These are phyloP conservation scores for Alternaria postmessia DNA, from an alignment of 2,329 filamentous ascomycete species.

Conservation along the genomic window DNA sequence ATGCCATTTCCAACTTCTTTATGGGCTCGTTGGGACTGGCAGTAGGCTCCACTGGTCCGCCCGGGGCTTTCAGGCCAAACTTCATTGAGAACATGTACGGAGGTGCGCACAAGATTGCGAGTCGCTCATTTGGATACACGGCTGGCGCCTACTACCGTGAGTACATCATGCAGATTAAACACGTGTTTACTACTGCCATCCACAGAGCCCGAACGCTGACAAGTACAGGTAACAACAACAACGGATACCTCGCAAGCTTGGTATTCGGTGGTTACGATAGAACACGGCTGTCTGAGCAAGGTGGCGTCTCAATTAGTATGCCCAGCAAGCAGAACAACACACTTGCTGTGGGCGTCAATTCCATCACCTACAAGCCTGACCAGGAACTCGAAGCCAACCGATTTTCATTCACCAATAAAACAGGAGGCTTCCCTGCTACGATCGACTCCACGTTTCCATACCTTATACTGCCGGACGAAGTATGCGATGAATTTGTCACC, in stretches of 20 bases:
- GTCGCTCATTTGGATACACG: constrained; percentile 44
- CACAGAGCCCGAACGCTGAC: not conserved
- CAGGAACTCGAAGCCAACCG: constrained; percentile 16
- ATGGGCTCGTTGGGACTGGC: constrained; percentile 45
- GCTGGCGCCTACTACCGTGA: constrained; percentile 49
- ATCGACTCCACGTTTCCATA: constrained; percentile 53
- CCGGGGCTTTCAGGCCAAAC: constrained; percentile 17
- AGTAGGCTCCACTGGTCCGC: constrained; percentile 15
- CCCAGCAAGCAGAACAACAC: constrained; percentile 29
- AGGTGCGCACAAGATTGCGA: constrained; percentile 25
- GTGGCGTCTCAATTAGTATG: constrained; percentile 31
- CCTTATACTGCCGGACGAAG: constrained; percentile 37
- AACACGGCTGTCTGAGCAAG: constrained; percentile 36
- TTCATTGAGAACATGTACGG: constrained; percentile 34
- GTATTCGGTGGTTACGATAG: constrained; percentile 54
- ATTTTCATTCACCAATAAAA: constrained; percentile 14
- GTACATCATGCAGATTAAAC: constrained; percentile 17
- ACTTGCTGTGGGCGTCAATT: constrained; percentile 37
- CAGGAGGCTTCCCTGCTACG: constrained; percentile 32
- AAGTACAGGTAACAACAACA: constrained; percentile 35
- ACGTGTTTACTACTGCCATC: not conserved
- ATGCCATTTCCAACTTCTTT: constrained; percentile 34
- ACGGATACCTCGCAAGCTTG: constrained; percentile 43
- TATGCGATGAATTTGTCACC: constrained; percentile 50
- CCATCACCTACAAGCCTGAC: constrained; percentile 34